Evolutionary conservation across 2,329 filamentous ascomycete species (phyloP), one percentile per base, ranked within the genome.

Genomic region (Nemania sp.): DNA sequence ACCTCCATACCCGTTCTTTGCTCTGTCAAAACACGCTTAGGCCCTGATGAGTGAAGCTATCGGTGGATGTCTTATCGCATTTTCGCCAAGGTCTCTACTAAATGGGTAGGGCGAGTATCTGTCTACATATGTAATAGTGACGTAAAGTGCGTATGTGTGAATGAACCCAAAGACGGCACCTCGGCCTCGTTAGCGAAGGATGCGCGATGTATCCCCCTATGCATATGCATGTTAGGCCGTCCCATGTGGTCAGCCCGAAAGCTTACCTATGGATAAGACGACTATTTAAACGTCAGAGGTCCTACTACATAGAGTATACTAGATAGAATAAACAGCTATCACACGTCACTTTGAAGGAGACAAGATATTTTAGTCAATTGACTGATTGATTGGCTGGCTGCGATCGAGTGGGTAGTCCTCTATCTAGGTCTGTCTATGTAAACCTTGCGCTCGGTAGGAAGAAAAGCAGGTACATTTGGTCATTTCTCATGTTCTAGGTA

Each of bases 371-470:
- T 22, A 18, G 18, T 5, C n/a, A 47, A 24, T 47, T 20, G 22
- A 27, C 41, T 41, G 13, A 41, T 55, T 61, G 22, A 27, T 55
- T 41, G 13, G 26, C 41, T 61, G 35, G 18, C 24, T 62, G 56
- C 27, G 10, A 51, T 57, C 35, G 51, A 61, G 20, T 45, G 45
- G 45, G 45, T 24, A 43, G 41, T 52, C 26, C 41, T 62, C 57
- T 62, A 66, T 24, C n/a, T 24, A 24, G n/a, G 32, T 45, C 43
- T n/a, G 43, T 66, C 57, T 66, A 61, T 55, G 56, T 32, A 61
- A 20, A 24, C 63, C 51, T 41, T 29, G 52, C 38, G 35, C 18
- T n/a, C n/a, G 20, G 26, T 27, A 41, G 13, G 8, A 29, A 26
- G 38, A 38, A 22, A 47, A 26, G 45, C 32, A 47, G 18, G 24